These are phyloP conservation scores for Leccinellum rugosiceps DNA, from an alignment of 768 basidiomycete species.

Conservation along the genomic window DNA sequence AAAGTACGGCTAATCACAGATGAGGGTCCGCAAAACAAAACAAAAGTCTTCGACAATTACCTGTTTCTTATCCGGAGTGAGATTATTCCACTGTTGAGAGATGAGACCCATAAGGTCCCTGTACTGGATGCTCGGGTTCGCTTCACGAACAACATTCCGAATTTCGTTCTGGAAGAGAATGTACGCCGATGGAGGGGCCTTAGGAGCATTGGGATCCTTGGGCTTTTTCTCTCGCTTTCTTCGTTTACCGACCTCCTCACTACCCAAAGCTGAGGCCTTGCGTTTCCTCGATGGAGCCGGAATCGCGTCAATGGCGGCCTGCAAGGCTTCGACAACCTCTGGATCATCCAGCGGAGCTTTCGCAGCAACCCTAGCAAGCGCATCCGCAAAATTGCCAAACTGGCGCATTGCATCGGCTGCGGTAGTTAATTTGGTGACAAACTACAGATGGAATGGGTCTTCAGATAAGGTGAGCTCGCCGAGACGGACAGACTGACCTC, in stretches of 20 bases:
- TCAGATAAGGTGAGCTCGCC: constrained; percentile 15
- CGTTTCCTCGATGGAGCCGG: constrained; percentile 47
- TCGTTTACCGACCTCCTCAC: constrained; percentile 38
- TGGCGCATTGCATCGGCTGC: constrained; percentile 65
- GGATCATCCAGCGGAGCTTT: constrained; percentile 35
- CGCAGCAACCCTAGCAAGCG: constrained; percentile 50
- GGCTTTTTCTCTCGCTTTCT: constrained; percentile 51
- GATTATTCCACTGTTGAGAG: constrained; percentile 66
- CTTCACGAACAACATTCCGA: constrained; percentile 65
- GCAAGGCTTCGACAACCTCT: constrained; percentile 26
- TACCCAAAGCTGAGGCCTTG: constrained; percentile 36
- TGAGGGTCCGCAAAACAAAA: not conserved
- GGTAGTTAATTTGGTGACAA: constrained; percentile 49
- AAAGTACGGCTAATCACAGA: constrained; percentile 28
- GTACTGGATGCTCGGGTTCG: constrained; percentile 63
- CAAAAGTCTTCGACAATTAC: constrained; percentile 42
- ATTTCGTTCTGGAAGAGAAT: constrained; percentile 93
- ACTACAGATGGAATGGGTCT: constrained; percentile 37
- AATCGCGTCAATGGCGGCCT: constrained; percentile 30
- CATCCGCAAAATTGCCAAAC: constrained; percentile 58
- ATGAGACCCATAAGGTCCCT: constrained; percentile 71
- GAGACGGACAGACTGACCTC: constrained; percentile 26
- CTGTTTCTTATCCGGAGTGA: constrained; percentile 68
- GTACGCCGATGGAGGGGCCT: constrained; percentile 90
- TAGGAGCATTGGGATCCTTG: constrained; percentile 92